A percentile compares a stretch with the other conserved stretches of the same genome.
Evolutionary conservation across 208 protist genomes (phyloP).

Genomic region (Leishmania mexicana): DNA sequence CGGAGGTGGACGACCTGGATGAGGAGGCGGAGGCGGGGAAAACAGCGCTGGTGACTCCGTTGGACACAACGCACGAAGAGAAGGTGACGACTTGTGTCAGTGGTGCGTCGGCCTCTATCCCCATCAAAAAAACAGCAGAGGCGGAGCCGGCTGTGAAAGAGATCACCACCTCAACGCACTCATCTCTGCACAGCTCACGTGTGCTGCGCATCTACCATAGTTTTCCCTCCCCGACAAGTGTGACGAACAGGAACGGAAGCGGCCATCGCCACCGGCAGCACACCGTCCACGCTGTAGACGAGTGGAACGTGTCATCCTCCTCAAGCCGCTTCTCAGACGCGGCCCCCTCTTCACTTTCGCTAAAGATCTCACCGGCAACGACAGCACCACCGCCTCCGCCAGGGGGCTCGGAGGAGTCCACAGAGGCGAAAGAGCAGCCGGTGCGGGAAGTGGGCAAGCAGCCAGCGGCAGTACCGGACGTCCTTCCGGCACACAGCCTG

Average conservation of each 20-base stretch:
- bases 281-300: conserved; percentile 20
- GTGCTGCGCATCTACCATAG: conserved; percentile 36
- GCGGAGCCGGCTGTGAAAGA: background rate
- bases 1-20: conserved; percentile 19
- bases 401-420: background rate
- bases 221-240: conserved; percentile 11
- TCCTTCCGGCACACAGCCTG: background rate
- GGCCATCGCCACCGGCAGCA: conserved; percentile 11
- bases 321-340: conserved; percentile 9
- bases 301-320: conserved; percentile 24
- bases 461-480: background rate
- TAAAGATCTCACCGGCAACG: background rate
- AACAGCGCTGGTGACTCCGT: background rate
- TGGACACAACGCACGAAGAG: background rate
- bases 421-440: background rate
- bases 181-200: conserved; percentile 18
- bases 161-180: conserved; percentile 6
- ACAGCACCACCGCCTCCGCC: background rate
- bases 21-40: conserved; percentile 10
- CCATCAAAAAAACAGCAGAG: conserved; percentile 1
- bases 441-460: background rate
- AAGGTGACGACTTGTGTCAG: background rate
- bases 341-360: conserved; percentile 2
- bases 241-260: background rate
- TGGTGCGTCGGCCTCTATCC: conserved; percentile 13